Base-by-base conservation (phyloP, 202 grass and related monocot genomes). In the Zoysia matrella region DNA sequence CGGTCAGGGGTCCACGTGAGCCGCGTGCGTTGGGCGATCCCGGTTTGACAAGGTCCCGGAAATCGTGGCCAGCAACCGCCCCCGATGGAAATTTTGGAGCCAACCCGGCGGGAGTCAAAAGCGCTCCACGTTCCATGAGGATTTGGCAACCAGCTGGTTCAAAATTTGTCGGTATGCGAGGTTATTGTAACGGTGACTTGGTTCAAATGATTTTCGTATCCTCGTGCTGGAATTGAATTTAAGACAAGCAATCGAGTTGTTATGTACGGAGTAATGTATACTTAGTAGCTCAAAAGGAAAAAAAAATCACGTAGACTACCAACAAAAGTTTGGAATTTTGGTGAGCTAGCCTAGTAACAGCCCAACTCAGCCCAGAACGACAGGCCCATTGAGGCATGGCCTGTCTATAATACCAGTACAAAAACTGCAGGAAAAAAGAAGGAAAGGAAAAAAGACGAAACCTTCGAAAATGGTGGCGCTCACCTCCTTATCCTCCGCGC, bases 401-500 rank as follows among this genome's bases (percentile, higher is more conserved):
- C 52, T 15, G 52, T 55, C 14, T 15, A 11, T 56, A 56, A 14
- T 56, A 15, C 53, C 53, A 15, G 30, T 36, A 36, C 30, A 55
- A 55, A 1, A 15, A 15, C 5, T 1, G 11, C 0, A 15, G 3
- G 15, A 4, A 15, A 0, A 1, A 14, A n/a, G 3, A 3, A 48
- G 18, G 6, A 2, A 1, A 11, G 14, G 22, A 14, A 4, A 3
- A 3, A 15, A 1, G 40, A 12, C 42, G 10, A 69, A 53, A 0
- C 43, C 2, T 80, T 47, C 65, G 44, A 43, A 67, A 82, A 89
- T 86, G 83, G 79, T 75, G 79, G 69, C 55, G 74, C 79, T 86
- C 67, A 46, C 60, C 47, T 65, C 83, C 88, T 90, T 86, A 86
- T 90, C 88, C 79, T 41, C 83, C 13, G 5, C 56, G 14, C 58